Evolutionary conservation across 352 stramenopile genomes (phyloP).

Genomic region (Phytophthora cajani): DNA sequence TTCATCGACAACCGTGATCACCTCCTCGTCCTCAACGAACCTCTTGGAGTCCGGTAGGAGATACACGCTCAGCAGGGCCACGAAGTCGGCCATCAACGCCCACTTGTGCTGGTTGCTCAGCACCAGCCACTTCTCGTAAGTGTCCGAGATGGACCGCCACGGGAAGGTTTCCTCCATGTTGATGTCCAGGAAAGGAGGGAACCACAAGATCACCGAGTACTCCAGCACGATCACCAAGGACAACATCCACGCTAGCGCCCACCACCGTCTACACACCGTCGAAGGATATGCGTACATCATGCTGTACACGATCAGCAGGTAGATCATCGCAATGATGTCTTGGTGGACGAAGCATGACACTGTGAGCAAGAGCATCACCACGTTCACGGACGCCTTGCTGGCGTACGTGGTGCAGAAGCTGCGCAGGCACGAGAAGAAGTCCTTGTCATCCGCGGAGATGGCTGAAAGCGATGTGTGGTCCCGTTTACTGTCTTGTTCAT

Average conservation of each 20-base stretch:
- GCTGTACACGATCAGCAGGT: constrained; percentile 82
- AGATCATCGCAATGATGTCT: constrained; percentile 77
- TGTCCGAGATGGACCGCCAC: constrained; percentile 61
- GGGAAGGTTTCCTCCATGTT: constrained; percentile 66
- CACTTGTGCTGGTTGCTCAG: constrained; percentile 80
- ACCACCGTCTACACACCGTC: constrained; percentile 65
- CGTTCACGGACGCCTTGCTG: constrained; percentile 77
- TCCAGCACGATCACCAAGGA: constrained; percentile 75
- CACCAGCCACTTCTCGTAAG: constrained; percentile 72
- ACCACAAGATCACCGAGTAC: constrained; percentile 77
- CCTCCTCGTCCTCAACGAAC: constrained; percentile 34
- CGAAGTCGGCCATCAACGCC: constrained; percentile 79
- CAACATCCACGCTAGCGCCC: constrained; percentile 58
- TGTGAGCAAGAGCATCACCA: constrained; percentile 78
- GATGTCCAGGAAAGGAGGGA: constrained; percentile 62
- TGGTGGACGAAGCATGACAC: constrained; percentile 83
- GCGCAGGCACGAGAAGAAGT: constrained; percentile 73
- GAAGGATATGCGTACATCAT: constrained; percentile 78
- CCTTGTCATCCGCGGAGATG: constrained; percentile 39
- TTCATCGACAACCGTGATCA: constrained; percentile 42
- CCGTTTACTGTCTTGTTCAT: constrained; percentile 12
- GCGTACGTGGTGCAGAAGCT: constrained; percentile 77
- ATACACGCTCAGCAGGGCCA: constrained; percentile 71
- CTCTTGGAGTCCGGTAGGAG: constrained; percentile 69
- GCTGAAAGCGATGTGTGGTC: constrained; percentile 18